These are phyloP conservation scores for Linum usitatissimum DNA, from an alignment of 345 rosid genomes.

Conservation along the genomic window DNA sequence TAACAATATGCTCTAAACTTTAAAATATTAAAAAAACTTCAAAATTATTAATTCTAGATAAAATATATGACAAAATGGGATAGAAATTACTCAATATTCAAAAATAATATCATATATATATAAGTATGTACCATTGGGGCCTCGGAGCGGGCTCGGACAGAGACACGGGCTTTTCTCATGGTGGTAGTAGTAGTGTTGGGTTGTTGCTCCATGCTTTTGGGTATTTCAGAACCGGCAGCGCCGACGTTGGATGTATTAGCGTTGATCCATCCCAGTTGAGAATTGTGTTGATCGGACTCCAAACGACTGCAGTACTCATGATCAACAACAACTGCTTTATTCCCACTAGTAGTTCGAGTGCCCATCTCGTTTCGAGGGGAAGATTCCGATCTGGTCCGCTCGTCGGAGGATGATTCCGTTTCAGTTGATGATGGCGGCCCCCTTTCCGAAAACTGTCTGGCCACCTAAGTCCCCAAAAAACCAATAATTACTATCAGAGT, in stretches of 20 bases:
- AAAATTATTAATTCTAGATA: no score
- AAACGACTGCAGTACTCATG: background rate
- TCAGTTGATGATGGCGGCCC: constrained; percentile 38
- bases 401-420: constrained; percentile 64
- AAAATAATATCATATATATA: no score
- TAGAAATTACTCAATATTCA: no score
- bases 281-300: no score
- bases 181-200: constrained; percentile 45
- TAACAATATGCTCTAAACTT: no score
- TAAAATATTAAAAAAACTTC: no score
- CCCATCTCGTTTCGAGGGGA: constrained; percentile 15
- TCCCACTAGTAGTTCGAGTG: no score
- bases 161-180: constrained; percentile 95
- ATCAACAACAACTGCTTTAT: background rate
- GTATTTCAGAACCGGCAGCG: background rate
- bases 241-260: no score
- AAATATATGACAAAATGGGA: no score
- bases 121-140: constrained; percentile 84
- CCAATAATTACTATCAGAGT: background rate
- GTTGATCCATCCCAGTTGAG: no score
- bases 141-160: constrained; percentile 96
- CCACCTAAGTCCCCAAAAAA: constrained; percentile 11
- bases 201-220: background rate
- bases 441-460: constrained; percentile 57
- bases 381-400: constrained; percentile 55